Percentiles rank a stretch among this genome's conserved stretches.
These are phyloP conservation scores for Avicennia marina DNA, from an alignment of 257 asterid species.

Conservation along the genomic window DNA sequence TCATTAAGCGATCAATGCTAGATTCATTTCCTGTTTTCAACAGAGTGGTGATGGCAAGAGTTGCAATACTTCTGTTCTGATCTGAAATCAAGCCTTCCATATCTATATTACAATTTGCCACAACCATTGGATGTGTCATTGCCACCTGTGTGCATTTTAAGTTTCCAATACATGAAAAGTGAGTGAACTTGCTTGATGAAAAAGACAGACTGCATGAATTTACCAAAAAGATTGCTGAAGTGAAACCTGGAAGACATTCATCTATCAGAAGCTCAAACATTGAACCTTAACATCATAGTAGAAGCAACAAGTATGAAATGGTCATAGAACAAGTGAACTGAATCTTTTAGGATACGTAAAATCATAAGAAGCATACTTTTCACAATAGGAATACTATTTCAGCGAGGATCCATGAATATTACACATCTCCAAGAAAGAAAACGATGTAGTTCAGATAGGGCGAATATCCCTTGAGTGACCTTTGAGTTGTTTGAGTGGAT, in stretches of 20 bases:
- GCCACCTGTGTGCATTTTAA: conserved; percentile 53
- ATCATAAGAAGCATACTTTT: too few species aligned
- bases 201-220: too few species aligned
- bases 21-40: conserved; percentile 89
- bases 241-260: too few species aligned
- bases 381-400: too few species aligned
- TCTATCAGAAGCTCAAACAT: too few species aligned
- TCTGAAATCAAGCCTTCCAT: conserved; percentile 89
- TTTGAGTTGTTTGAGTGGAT: neutral
- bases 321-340: too few species aligned
- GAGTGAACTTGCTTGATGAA: too few species aligned
- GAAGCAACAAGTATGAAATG: too few species aligned
- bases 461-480: neutral
- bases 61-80: conserved; percentile 88
- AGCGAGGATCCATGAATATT: too few species aligned
- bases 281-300: too few species aligned
- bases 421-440: neutral
- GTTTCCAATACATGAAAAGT: conserved; percentile 13
- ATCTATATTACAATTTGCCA: conserved; percentile 77
- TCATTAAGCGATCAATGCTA: conserved; percentile 82
- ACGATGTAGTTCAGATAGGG: neutral
- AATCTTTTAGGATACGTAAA: too few species aligned
- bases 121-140: conserved; percentile 88
- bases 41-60: conserved; percentile 84
- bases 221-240: too few species aligned